Base-by-base conservation (phyloP, 139 green algal genomes). In the Chlorokybus atmophyticus region DNA sequence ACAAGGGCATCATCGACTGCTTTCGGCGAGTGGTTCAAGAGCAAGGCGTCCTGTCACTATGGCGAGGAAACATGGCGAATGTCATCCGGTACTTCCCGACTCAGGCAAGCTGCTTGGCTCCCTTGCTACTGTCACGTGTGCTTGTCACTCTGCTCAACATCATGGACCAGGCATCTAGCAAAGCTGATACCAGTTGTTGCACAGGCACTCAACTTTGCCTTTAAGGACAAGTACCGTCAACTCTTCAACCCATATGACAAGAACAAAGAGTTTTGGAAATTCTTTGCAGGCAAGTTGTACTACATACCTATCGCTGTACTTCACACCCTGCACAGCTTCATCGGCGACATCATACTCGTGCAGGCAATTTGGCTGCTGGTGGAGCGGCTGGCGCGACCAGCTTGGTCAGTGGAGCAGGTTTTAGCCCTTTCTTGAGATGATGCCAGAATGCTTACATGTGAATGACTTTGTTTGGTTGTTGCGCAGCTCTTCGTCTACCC, bases 161-260 rank as follows among this genome's bases (percentile, higher is more conserved):
- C n/a, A n/a, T n/a, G n/a, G n/a, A n/a, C n/a, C n/a, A n/a, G n/a
- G n/a, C n/a, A n/a, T n/a, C n/a, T n/a, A n/a, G n/a, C n/a, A n/a
- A n/a, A n/a, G n/a, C n/a, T n/a, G n/a, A n/a, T n/a, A n/a, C n/a
- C n/a, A n/a, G n/a, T n/a, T n/a, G n/a, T n/a, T n/a, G n/a, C n/a
- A n/a, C n/a, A n/a, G n/a, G 90, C 92, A n/a, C 93, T 98, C 69
- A 99, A 99, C 88, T 98, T 99, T 72, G 91, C 91, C 26, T 98
- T 99, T 83, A 99, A 98, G 86, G 88, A 97, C 79, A 94, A 90
- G 54, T 95, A 95, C 83, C 98, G 98, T 84, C 77, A 64, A 59
- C 59, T 96, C 60, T 96, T 99, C 74, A 83, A 82, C 59, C 82
- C 75, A 55, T 94, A 93, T 75, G 92, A 84, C 73, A 77, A 67